Conservation (phyloP, 2,329 filamentous ascomycete genomes). For the Alternaria gansuensis region DNA sequence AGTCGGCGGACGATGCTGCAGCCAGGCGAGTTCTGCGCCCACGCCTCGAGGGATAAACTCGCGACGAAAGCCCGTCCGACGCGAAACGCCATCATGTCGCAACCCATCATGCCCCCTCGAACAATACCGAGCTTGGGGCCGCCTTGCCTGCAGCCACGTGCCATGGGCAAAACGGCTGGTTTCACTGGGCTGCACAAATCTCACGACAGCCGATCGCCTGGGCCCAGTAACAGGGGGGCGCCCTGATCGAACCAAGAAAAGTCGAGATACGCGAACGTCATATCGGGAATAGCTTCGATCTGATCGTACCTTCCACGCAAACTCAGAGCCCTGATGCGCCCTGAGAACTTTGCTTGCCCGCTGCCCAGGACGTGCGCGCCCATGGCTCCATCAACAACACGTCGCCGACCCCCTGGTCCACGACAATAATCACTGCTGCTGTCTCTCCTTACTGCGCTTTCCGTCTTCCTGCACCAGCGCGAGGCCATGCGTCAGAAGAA, state of each 20-base stretch:
- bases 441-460: neutral
- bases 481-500: conserved; percentile 4
- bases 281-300: conserved; percentile 27
- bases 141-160: conserved; percentile 3
- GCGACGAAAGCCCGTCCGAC: conserved; percentile 7
- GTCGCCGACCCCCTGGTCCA: conserved; percentile 14
- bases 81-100: neutral
- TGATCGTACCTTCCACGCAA: conserved; percentile 13
- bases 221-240: conserved; percentile 9
- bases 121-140: conserved; percentile 1
- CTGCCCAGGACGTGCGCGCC: conserved; percentile 6
- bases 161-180: conserved; percentile 6
- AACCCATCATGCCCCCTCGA: neutral
- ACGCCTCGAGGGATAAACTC: conserved; percentile 1
- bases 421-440: neutral
- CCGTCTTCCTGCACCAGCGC: neutral
- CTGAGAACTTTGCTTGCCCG: conserved; percentile 7
- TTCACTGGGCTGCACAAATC: conserved; percentile 15
- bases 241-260: neutral
- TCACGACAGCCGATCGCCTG: conserved; percentile 7
- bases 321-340: conserved; percentile 10
- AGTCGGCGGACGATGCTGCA: conserved; percentile 1
- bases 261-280: conserved; percentile 27
- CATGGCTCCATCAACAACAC: conserved; percentile 13
- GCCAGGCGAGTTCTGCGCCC: conserved; percentile 12